Conservation (phyloP, 2,329 filamentous ascomycete genomes). For the Fusarium palustre region DNA sequence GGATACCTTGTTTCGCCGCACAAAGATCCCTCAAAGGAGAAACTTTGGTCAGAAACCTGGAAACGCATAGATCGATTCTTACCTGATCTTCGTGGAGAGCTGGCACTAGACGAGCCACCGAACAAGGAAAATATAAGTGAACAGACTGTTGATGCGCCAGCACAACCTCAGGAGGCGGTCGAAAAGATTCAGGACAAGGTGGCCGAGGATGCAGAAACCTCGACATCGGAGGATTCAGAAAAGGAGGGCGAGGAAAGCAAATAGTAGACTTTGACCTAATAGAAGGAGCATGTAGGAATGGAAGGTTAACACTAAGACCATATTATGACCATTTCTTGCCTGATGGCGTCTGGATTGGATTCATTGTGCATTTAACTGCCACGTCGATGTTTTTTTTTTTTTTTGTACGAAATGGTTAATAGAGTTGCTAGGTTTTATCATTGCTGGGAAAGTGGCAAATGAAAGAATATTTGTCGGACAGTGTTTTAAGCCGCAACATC, state of each 20-base stretch:
- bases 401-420: conserved; percentile 22
- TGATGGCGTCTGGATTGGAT: conserved; percentile 20
- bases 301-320: not conserved
- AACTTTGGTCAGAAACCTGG: conserved; percentile 72
- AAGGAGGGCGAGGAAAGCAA: conserved; percentile 7
- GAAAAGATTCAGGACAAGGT: conserved; percentile 15
- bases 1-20: conserved; percentile 82
- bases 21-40: conserved; percentile 65
- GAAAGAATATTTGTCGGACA: not conserved
- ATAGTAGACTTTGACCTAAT: conserved; percentile 1
- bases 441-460: not conserved
- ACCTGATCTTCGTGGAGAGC: conserved; percentile 68
- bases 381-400: not conserved
- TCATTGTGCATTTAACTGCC: conserved; percentile 13
- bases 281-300: not conserved
- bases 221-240: conserved; percentile 1
- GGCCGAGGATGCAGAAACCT: conserved; percentile 10
- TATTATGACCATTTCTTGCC: not conserved
- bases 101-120: conserved; percentile 62
- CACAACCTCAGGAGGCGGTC: conserved; percentile 5
- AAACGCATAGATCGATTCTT: conserved; percentile 74
- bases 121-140: conserved; percentile 15
- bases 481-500: not conserved
- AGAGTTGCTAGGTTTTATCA: conserved; percentile 5
- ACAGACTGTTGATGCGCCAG: not conserved